These are phyloP conservation scores for Globisporangium splendens DNA, from an alignment of 352 stramenopile genomes.

Conservation along the genomic window DNA sequence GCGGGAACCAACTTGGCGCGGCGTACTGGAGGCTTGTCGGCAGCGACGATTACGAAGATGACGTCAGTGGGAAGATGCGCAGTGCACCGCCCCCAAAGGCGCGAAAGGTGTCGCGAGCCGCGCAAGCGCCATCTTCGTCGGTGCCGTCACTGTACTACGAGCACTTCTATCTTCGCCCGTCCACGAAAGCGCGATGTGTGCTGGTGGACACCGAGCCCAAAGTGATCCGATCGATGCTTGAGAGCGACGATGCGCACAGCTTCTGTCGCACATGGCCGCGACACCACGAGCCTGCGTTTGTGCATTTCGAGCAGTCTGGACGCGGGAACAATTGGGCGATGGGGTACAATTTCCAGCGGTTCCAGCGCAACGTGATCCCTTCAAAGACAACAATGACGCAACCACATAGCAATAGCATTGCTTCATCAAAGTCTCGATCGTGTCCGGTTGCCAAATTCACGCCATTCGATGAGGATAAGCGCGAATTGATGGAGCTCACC, in stretches of 20 bases:
- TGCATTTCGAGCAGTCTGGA: constrained; percentile 61
- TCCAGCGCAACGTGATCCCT: constrained; percentile 30
- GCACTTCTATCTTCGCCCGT: constrained; percentile 48
- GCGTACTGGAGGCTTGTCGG: constrained; percentile 57
- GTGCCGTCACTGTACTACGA: constrained; percentile 19
- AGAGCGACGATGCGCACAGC: neutral
- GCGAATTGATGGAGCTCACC: constrained; percentile 53
- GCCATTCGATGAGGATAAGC: constrained; percentile 22
- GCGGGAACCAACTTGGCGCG: constrained; percentile 73
- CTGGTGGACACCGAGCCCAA: constrained; percentile 82
- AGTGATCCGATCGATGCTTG: constrained; percentile 41
- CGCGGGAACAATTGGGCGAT: constrained; percentile 90
- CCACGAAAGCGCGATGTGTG: constrained; percentile 52
- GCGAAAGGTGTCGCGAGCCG: neutral
- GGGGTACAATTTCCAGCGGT: constrained; percentile 67
- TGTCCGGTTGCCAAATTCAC: constrained; percentile 1
- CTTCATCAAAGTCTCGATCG: constrained; percentile 3
- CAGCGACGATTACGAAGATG: neutral
- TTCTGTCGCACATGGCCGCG: neutral
- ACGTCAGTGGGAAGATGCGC: neutral
- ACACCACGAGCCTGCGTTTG: constrained; percentile 30
- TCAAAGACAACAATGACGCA: constrained; percentile 4
- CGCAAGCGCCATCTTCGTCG: neutral
- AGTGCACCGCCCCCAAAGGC: neutral
- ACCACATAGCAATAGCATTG: neutral